A percentile compares a stretch with the other conserved stretches of the same genome.
These are phyloP conservation scores for Drosera spatulata DNA, from an alignment of 179 eudicot species.

Conservation along the genomic window DNA sequence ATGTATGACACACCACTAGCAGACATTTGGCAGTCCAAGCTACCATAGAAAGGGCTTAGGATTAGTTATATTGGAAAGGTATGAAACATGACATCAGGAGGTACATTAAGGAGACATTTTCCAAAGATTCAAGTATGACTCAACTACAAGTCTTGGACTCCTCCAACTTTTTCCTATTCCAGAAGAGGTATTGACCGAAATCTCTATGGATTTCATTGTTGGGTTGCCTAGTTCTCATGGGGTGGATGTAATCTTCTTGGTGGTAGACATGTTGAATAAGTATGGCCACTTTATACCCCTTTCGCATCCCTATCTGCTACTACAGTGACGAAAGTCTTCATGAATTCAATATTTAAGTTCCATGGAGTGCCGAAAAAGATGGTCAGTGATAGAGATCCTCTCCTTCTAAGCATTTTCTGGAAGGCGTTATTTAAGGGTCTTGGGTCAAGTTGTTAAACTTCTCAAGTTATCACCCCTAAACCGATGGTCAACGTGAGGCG, in stretches of 20 bases:
- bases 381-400: too few species aligned
- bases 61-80: neutral
- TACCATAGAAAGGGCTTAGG: neutral
- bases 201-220: neutral
- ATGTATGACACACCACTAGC: too few species aligned
- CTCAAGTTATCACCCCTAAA: neutral
- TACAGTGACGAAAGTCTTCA: neutral
- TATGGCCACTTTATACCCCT: neutral
- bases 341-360: neutral
- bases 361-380: neutral
- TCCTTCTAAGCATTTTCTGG: too few species aligned
- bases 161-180: neutral
- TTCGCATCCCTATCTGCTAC: neutral
- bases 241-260: neutral
- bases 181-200: neutral
- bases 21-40: neutral
- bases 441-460: too few species aligned
- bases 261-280: neutral
- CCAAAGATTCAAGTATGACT: neutral
- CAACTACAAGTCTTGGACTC: neutral
- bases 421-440: too few species aligned
- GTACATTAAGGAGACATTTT: neutral
- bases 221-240: neutral
- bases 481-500: neutral
- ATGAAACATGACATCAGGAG: neutral